Base-by-base conservation (phyloP, 345 rosid species). In the Eucalyptus viminalis region DNA sequence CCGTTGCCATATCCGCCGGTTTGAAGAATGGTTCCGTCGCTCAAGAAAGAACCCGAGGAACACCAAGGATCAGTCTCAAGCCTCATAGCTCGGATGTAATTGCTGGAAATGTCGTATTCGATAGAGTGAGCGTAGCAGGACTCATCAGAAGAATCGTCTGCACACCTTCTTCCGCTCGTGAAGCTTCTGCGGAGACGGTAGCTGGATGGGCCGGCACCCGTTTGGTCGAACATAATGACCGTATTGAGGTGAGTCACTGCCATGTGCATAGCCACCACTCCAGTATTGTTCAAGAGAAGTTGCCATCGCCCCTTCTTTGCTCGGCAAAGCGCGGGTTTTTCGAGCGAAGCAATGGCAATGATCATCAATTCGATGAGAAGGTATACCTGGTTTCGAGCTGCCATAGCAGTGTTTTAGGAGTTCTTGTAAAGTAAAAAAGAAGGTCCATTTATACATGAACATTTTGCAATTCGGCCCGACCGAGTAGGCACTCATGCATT, bases 21-120 rank as follows among this genome's bases (percentile, higher is more conserved):
- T 67, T 93, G 95, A 21, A 95, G 37, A 76, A 95, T 91, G 2
- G 92, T 92, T 14, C 95, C 94, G 27, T 93, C 88, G 92, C 92
- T 90, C 72, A 90, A 58, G 72, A 92, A 91, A 56, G 95, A 40
- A 27, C 90, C 94, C 22, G 95, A 92, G 40, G 95, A 91, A 86
- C 95, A 92, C 95, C 93, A 92, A 31, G 92, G 87, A 88, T 93
- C 92, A 1, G 94, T 86, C 43, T 89, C 89, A 31, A 92, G 88
- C 87, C 89, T 90, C 62, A 93, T 88, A 15, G 94, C 87, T 87
- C 94, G 88, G 34, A 92, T 29, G 11, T 69, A 72, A 90, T 92
- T 92, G 44, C 88, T 49, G 15, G 44, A 25, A 25, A 92, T 50
- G 69, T 88, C 86, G 51, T 91, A 91, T 58, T 91, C 92, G 47